These are phyloP conservation scores for Candida krabiensis DNA, from an alignment of 805 yeast species.

Conservation along the genomic window DNA sequence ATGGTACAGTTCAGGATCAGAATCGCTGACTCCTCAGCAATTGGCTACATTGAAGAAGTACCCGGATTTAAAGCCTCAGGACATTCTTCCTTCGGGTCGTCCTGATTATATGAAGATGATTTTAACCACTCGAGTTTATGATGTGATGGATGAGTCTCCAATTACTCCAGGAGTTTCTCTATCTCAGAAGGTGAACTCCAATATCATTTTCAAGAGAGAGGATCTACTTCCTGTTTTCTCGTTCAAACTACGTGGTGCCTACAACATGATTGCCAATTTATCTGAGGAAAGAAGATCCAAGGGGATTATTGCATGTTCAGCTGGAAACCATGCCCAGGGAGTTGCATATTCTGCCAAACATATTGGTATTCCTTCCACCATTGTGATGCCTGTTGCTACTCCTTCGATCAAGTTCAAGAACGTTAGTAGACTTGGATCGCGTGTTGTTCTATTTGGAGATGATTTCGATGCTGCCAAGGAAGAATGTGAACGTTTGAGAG, in stretches of 20 bases:
- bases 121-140: slow-evolving; percentile 90
- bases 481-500: slow-evolving; percentile 75
- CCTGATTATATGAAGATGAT: slow-evolving; percentile 95
- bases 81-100: slow-evolving; percentile 56
- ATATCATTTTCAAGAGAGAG: slow-evolving; percentile 82
- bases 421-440: slow-evolving; percentile 89
- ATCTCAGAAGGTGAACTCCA: slow-evolving; percentile 72
- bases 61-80: slow-evolving; percentile 50
- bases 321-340: slow-evolving; percentile 99
- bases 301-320: slow-evolving; percentile 97
- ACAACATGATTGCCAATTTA: slow-evolving; percentile 92
- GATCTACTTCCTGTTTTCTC: slow-evolving; percentile 94
- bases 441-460: slow-evolving; percentile 89
- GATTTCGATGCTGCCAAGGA: slow-evolving; percentile 94
- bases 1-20: not conserved
- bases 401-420: slow-evolving; percentile 93
- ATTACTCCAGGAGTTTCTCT: slow-evolving; percentile 71
- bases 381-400: slow-evolving; percentile 97
- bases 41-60: slow-evolving; percentile 30
- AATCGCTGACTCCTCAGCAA: slow-evolving; percentile 1
- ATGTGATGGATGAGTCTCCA: slow-evolving; percentile 90
- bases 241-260: slow-evolving; percentile 96
- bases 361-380: slow-evolving; percentile 88
- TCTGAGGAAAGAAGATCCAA: slow-evolving; percentile 61
- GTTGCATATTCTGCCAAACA: slow-evolving; percentile 90